Percentiles rank a stretch among this genome's conserved stretches.
These are phyloP conservation scores for Prosopis cineraria DNA, from an alignment of 306 rosid genomes.

Conservation along the genomic window DNA sequence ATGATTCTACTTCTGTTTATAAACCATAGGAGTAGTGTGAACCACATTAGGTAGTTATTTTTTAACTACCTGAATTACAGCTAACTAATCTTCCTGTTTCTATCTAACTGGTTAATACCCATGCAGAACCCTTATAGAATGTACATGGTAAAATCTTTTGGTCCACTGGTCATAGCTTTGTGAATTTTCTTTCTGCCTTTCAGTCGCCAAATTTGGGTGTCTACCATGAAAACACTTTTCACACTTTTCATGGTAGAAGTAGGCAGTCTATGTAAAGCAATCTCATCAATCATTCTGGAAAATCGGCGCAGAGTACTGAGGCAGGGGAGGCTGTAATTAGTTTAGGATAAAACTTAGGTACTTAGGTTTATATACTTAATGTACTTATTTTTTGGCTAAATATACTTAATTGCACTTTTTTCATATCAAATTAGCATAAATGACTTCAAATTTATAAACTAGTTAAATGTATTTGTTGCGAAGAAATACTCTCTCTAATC, in stretches of 20 bases:
- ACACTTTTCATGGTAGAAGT: neutral
- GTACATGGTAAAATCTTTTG: neutral
- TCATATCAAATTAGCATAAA: neutral
- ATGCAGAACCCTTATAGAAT: neutral
- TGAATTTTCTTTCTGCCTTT: neutral
- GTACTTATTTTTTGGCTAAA: too few species aligned
- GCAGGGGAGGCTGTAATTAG: neutral
- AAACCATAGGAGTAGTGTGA: neutral
- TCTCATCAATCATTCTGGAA: neutral
- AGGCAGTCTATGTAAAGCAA: neutral
- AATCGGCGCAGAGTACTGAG: neutral
- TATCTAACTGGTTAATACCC: neutral
- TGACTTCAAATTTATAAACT: neutral
- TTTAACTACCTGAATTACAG: neutral
- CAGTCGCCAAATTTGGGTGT: neutral
- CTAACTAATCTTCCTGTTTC: neutral
- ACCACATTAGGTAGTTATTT: neutral
- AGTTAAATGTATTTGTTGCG: neutral
- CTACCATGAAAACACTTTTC: too few species aligned
- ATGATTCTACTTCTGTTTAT: neutral
- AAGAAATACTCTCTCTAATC: too few species aligned
- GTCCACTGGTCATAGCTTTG: neutral
- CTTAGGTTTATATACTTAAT: neutral
- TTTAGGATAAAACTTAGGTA: neutral
- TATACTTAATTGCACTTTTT: too few species aligned